These are phyloP conservation scores for Alnus rubra DNA, from an alignment of 306 rosid species.

Conservation along the genomic window DNA sequence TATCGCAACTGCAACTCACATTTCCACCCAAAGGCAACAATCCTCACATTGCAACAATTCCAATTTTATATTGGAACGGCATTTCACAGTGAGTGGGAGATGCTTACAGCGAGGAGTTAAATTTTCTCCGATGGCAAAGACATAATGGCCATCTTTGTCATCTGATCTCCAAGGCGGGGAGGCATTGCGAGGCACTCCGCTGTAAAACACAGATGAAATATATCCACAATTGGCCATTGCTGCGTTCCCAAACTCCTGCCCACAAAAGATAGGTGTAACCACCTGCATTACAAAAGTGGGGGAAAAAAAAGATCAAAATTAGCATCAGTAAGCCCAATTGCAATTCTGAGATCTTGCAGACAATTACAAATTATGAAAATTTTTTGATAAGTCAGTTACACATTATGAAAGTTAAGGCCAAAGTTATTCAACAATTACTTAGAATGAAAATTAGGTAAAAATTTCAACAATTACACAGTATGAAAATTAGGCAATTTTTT, in stretches of 20 bases:
- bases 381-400: too few species aligned
- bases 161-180: slow-evolving; percentile 87
- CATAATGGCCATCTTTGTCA: slow-evolving; percentile 76
- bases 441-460: too few species aligned
- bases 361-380: background rate
- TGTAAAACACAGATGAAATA: slow-evolving; percentile 54
- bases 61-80: background rate
- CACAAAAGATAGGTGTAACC: slow-evolving; percentile 52
- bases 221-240: slow-evolving; percentile 47
- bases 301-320: background rate
- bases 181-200: slow-evolving; percentile 58
- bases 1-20: background rate
- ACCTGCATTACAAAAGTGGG: slow-evolving; percentile 36
- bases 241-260: slow-evolving; percentile 62
- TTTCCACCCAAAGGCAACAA: background rate
- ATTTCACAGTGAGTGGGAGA: slow-evolving; percentile 1
- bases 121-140: slow-evolving; percentile 63
- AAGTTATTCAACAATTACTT: too few species aligned
- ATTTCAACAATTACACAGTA: background rate
- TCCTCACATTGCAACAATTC: background rate
- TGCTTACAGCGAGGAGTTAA: slow-evolving; percentile 67
- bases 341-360: background rate
- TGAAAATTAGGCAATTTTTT: background rate
- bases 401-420: too few species aligned
- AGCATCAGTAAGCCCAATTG: background rate